Base-by-base conservation (phyloP, 129 eudicot species). In the Tanacetum coccineum region DNA sequence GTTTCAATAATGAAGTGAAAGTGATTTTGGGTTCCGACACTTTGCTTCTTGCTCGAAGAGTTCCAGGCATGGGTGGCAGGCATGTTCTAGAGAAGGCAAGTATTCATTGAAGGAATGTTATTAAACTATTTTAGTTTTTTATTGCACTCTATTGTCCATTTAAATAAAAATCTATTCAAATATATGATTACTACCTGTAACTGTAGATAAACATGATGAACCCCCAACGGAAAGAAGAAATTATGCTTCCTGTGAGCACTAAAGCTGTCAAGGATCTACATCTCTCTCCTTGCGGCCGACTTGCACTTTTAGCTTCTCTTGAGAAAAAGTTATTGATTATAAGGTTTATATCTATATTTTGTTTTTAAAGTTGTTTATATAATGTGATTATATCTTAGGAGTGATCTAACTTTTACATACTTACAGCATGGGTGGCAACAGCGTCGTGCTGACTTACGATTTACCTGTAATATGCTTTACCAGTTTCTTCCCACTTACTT, bases 251-350 rank as follows among this genome's bases (percentile, higher is more conserved):
- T 57, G 4, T 12, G 62, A 57, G 62, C 39, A 57, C 62, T 25
- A 57, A 57, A 21, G 62, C 40, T 22, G 64, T 59, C 64, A 59
- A 59, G 20, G 64, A 59, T 59, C 64, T 59, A 13, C 45, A 59
- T 59, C 25, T 59, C 25, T 59, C 64, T 59, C 64, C 64, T 13
- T 59, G 64, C n/a, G 64, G 45, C 30, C 28, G 64, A 59, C 64
- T 30, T 59, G 64, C 64, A 59, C 64, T 30, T 30, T 59, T 59
- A 59, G 64, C 45, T 26, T 59, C 64, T 22, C 62, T 57, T 25
- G 62, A 15, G 62, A 57, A 57, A 57, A 21, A 9, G 36, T 19
- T 54, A 54, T 54, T 26, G 4, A 18, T 54, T 54, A 54, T 18
- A 5, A 18, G 59, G 59, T 54, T 54, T 4, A 54, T 54, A 2